These are phyloP conservation scores for Vishniacozyma victoriae DNA, from an alignment of 768 basidiomycete species.

Conservation along the genomic window DNA sequence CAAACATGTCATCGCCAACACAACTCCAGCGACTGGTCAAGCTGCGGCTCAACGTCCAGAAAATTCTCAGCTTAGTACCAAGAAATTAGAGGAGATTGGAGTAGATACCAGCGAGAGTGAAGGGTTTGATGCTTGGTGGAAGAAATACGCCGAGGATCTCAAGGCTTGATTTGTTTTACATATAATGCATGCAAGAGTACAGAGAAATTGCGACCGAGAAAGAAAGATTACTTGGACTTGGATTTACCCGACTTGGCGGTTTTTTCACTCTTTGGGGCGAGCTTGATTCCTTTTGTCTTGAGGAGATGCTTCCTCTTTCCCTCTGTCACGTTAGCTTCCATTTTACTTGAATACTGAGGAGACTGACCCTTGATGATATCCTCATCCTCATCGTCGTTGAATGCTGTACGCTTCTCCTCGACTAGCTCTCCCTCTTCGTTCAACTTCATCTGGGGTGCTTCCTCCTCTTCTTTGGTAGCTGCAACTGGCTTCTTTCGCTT, in stretches of 20 bases:
- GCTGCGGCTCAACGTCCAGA: conserved; percentile 70
- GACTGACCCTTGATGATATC: conserved; percentile 71
- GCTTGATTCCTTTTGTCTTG: conserved; percentile 51
- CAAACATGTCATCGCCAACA: conserved; percentile 66
- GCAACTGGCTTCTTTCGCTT: conserved; percentile 58
- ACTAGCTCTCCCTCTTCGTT: conserved; percentile 34
- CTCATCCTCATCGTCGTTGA: conserved; percentile 71
- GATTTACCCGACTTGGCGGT: conserved; percentile 3
- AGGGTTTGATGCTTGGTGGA: conserved; percentile 84
- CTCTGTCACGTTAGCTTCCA: conserved; percentile 58
- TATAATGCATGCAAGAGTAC: neutral
- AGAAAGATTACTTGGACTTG: conserved; percentile 19
- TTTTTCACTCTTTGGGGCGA: conserved; percentile 14
- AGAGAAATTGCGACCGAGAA: neutral
- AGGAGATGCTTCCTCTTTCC: conserved; percentile 48
- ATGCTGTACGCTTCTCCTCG: conserved; percentile 48
- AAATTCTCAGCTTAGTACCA: conserved; percentile 72
- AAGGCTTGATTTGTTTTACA: no score
- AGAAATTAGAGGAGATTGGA: conserved; percentile 63
- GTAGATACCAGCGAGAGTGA: conserved; percentile 53
- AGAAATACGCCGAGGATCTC: conserved; percentile 29
- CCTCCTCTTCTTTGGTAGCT: conserved; percentile 34
- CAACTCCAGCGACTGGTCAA: conserved; percentile 52
- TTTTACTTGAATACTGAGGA: neutral
- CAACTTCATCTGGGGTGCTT: conserved; percentile 37